Evolutionary conservation across 208 protist genomes (phyloP).

Genomic region (Porcisia hertigi): DNA sequence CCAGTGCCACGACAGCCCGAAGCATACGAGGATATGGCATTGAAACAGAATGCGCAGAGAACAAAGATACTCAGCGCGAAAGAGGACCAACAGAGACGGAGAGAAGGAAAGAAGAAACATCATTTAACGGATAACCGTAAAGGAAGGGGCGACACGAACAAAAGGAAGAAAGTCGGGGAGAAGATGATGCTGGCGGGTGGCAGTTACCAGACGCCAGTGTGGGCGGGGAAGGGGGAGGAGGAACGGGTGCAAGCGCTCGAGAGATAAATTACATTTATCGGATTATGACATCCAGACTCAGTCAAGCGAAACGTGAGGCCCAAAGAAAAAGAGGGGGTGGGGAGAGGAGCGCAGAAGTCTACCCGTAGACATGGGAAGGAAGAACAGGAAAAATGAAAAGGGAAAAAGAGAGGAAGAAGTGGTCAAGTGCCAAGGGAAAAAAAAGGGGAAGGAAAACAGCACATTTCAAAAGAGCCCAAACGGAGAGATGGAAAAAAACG

Average conservation of each 20-base stretch:
- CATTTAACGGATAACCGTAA: constrained; percentile 3
- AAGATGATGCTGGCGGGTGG: no score
- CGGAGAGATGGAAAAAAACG: no score
- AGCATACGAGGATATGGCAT: no score
- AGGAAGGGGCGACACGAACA: not conserved
- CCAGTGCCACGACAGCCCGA: no score
- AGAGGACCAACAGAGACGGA: not conserved
- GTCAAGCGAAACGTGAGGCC: not conserved
- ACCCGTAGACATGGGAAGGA: no score
- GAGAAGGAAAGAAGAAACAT: not conserved
- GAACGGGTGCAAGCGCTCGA: no score
- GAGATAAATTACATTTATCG: not conserved
- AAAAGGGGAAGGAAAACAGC: not conserved
- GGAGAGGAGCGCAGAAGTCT: constrained; percentile 1
- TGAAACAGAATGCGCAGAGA: no score
- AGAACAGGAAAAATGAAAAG: constrained; percentile 1
- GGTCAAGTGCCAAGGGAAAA: not conserved
- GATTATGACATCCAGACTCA: not conserved
- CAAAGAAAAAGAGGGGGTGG: no score
- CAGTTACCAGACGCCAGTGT: no score
- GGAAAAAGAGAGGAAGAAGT: not conserved
- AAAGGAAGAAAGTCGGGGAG: not conserved
- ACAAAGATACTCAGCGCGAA: not conserved
- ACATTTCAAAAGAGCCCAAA: no score
- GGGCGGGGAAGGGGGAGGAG: no score